A percentile compares a stretch with the other conserved stretches of the same genome.
Conservation (phyloP, 179 eudicot genomes). For the Silene vulgaris region DNA sequence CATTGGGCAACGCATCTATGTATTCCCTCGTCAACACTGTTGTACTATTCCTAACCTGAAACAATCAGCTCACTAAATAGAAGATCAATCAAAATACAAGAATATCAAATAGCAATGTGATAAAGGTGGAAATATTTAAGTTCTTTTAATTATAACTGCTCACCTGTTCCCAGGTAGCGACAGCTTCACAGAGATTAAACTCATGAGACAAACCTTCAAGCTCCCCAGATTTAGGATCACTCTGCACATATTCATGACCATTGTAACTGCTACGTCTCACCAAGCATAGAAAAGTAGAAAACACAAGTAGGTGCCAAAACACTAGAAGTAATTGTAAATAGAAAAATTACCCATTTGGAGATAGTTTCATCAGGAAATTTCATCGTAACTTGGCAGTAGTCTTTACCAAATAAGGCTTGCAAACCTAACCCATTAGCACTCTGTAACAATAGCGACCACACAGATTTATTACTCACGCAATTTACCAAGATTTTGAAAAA, state of each 20-base stretch:
- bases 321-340: not conserved
- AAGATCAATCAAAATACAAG: constrained; percentile 39
- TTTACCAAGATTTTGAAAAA: not conserved
- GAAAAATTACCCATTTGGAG: constrained; percentile 70
- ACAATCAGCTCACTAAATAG: constrained; percentile 59
- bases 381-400: constrained; percentile 61
- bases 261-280: not conserved
- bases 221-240: constrained; percentile 83
- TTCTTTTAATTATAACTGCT: not conserved
- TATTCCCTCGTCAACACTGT: constrained; percentile 86
- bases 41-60: constrained; percentile 89
- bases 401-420: constrained; percentile 50
- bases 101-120: constrained; percentile 20
- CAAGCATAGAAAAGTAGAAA: not conserved
- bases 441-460: constrained; percentile 33
- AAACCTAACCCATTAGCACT: constrained; percentile 80
- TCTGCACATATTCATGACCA: constrained; percentile 44
- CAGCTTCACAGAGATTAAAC: constrained; percentile 88
- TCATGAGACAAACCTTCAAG: constrained; percentile 71
- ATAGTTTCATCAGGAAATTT: constrained; percentile 70
- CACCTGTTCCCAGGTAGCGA: constrained; percentile 98
- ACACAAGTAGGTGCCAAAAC: not conserved
- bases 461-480: not conserved
- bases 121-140: constrained; percentile 2
- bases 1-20: constrained; percentile 86